Base-by-base conservation (phyloP, 2,329 filamentous ascomycete genomes). In the Pestalotiopsis fici region DNA sequence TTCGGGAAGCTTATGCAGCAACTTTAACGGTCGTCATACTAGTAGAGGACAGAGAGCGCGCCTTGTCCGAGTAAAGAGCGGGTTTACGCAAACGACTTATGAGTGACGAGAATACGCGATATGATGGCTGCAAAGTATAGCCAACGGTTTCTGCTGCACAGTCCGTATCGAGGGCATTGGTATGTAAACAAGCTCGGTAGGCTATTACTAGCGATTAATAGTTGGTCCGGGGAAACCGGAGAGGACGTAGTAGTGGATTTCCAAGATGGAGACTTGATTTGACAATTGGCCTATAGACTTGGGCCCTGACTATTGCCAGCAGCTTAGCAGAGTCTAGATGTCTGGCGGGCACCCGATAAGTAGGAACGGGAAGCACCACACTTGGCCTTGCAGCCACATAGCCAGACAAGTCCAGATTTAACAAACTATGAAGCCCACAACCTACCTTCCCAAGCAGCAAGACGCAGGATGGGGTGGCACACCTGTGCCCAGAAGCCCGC, bases 1-100 rank as follows among this genome's bases (percentile, higher is more conserved):
- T 94, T 67, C 84, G 92, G 68, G 91, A 93, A 78, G 91, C 92
- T 35, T 94, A 92, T 78, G 92, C 92, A 2, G 91, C 90, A 18
- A 90, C 90, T 43, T 77, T 94, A 65, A 91, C 88, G 60, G 91
- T 94, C 54, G 89, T 93, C 54, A 92, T 94, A 66, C 79, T 94
- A 65, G 83, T 90, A 50, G 87, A 91, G 66, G 85, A 82, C 65
- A 81, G 80, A 68, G 73, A 77, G 21, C 13, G 15, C 12, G 47
- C 12, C 25, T 9, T 31, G 3, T 21, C n/a, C 63, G 50, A 37
- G 39, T 65, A 23, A 59, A 5, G 37, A 63, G 3, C n/a, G 25
- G 18, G 6, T 9, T 15, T 13, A 37, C 15, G 28, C 27, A 13
- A 12, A 60, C 28, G 28, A n/a, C 27, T 27, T 27, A 57, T 57